These are phyloP conservation scores for Myriosclerotinia duriaeana DNA, from an alignment of 2,329 filamentous ascomycete genomes.

Conservation along the genomic window DNA sequence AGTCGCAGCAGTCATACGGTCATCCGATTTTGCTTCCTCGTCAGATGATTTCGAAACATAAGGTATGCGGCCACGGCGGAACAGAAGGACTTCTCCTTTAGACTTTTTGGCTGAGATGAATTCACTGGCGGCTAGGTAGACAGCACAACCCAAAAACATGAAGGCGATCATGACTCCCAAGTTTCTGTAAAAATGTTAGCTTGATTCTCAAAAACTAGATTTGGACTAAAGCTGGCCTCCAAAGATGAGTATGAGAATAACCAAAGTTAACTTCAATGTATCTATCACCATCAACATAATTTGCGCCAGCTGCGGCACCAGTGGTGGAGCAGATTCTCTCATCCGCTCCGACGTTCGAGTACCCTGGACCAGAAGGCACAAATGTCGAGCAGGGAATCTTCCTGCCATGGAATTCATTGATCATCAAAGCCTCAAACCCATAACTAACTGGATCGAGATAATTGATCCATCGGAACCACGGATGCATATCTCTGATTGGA, in stretches of 20 bases:
- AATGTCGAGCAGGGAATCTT: conserved; percentile 34
- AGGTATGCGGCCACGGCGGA: conserved; percentile 62
- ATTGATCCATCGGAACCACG: conserved; percentile 58
- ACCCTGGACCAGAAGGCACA: conserved; percentile 33
- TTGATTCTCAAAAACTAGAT: conserved; percentile 33
- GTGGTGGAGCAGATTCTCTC: conserved; percentile 54
- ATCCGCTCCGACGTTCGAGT: conserved; percentile 26
- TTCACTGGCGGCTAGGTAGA: conserved; percentile 66
- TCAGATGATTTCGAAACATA: conserved; percentile 28
- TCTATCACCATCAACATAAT: conserved; percentile 56
- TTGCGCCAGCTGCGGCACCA: conserved; percentile 55
- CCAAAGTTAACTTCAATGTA: conserved; percentile 57
- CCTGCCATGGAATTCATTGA: conserved; percentile 68
- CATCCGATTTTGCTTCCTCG: conserved; percentile 30
- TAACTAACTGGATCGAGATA: conserved; percentile 73
- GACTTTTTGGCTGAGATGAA: conserved; percentile 65
- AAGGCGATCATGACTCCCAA: conserved; percentile 68
- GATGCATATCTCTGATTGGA: conserved; percentile 54
- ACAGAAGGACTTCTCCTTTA: conserved; percentile 76
- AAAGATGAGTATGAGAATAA: conserved; percentile 60
- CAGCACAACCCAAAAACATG: conserved; percentile 58
- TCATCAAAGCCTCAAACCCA: conserved; percentile 68
- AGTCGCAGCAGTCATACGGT: conserved; percentile 44
- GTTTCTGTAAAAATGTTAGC: conserved; percentile 46
- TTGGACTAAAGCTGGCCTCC: conserved; percentile 48